These are phyloP conservation scores for Magnusiomyces suaveolens DNA, from an alignment of 1,139 yeast species.

Conservation along the genomic window DNA sequence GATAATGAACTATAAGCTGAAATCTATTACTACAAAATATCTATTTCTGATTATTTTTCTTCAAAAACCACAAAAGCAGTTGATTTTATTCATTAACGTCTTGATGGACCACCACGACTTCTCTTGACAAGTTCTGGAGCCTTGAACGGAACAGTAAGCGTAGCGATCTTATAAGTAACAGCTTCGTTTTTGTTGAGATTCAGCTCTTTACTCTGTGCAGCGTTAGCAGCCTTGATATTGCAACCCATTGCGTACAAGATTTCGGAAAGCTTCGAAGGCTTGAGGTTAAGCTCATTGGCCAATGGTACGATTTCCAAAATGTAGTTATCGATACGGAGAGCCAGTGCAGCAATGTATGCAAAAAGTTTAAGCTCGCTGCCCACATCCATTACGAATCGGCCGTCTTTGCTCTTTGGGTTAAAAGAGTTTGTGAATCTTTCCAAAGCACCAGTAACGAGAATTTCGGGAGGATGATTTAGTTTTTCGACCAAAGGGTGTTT, in stretches of 20 bases:
- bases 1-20: background rate
- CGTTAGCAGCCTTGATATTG: conserved; percentile 64
- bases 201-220: conserved; percentile 76
- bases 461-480: conserved; percentile 59
- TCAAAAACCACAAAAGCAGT: no score
- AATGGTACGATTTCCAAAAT: conserved; percentile 68
- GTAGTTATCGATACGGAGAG: conserved; percentile 69
- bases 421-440: conserved; percentile 46
- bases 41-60: no score
- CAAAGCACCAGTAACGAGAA: conserved; percentile 60
- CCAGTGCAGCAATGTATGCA: conserved; percentile 63
- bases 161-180: conserved; percentile 65
- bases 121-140: conserved; percentile 75
- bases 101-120: conserved; percentile 36
- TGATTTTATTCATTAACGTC: conserved; percentile 1
- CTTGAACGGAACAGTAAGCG: conserved; percentile 78
- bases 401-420: conserved; percentile 31
- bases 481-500: conserved; percentile 54
- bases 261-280: conserved; percentile 61
- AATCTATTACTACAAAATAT: background rate
- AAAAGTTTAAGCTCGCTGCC: conserved; percentile 76
- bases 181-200: conserved; percentile 40
- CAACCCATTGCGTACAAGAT: conserved; percentile 82
- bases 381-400: conserved; percentile 77
- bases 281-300: conserved; percentile 75